Conservation (phyloP, 2,329 filamentous ascomycete species). For the Ophiostoma fasciatum region DNA sequence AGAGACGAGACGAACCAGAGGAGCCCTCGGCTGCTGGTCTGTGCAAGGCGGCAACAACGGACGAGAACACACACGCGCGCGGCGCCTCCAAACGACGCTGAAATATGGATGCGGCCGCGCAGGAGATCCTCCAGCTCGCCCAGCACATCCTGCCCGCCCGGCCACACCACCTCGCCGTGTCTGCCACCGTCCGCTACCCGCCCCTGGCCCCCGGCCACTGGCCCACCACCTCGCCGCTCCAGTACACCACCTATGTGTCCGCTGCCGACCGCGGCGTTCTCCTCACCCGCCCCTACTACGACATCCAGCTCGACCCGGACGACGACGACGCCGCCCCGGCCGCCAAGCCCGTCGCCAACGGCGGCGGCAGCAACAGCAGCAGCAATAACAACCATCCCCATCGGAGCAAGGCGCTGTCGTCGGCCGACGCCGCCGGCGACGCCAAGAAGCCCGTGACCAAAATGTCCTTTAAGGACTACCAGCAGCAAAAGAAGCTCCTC, state of each 20-base stretch:
- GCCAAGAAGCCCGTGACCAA: constrained; percentile 25
- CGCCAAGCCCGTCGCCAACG: too few species aligned
- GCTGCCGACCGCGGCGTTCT: constrained; percentile 44
- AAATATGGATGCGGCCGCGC: constrained; percentile 15
- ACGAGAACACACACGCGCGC: too few species aligned
- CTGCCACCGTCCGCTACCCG: constrained; percentile 32
- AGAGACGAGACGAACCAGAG: too few species aligned
- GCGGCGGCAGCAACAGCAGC: constrained; percentile 2
- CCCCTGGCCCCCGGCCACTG: constrained; percentile 22
- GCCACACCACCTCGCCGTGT: constrained; percentile 35
- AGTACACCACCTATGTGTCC: constrained; percentile 42
- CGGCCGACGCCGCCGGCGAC: constrained; percentile 20
- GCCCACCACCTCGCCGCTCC: constrained; percentile 30
- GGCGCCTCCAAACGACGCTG: neutral
- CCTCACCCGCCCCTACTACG: constrained; percentile 40
- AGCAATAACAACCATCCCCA: too few species aligned
- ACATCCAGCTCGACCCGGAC: constrained; percentile 37
- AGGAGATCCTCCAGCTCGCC: constrained; percentile 13
- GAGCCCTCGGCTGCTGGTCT: too few species aligned
- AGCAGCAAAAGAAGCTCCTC: constrained; percentile 32
- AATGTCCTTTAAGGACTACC: constrained; percentile 43
- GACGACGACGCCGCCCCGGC: too few species aligned
- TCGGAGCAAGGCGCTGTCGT: constrained; percentile 9
- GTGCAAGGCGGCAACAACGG: too few species aligned
- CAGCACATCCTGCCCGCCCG: constrained; percentile 13